Percentiles rank a stretch among this genome's conserved stretches.
These are phyloP conservation scores for Crinitomyces ghanaensis DNA, from an alignment of 805 yeast species.

Conservation along the genomic window DNA sequence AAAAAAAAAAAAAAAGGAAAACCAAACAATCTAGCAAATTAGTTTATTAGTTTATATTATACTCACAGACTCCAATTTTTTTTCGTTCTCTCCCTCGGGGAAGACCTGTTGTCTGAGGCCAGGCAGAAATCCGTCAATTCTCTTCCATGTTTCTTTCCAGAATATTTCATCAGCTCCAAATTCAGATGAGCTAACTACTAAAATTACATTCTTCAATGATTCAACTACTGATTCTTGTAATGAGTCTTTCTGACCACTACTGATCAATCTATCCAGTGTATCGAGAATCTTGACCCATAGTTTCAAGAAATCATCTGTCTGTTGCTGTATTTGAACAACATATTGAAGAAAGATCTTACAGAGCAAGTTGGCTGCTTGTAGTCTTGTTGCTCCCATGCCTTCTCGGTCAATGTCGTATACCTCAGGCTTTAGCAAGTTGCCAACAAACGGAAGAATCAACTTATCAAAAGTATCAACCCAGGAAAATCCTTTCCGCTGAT, in stretches of 20 bases:
- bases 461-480: constrained; percentile 46
- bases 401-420: constrained; percentile 45
- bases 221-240: constrained; percentile 30
- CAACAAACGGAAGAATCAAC: constrained; percentile 64
- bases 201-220: constrained; percentile 30
- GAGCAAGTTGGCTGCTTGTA: constrained; percentile 53
- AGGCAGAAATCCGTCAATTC: constrained; percentile 29
- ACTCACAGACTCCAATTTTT: too few relatives aligned
- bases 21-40: too few relatives aligned
- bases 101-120: constrained; percentile 19
- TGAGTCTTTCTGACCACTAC: constrained; percentile 28
- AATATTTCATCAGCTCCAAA: constrained; percentile 24
- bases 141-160: constrained; percentile 29
- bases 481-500: constrained; percentile 10
- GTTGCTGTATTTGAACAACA: constrained; percentile 24
- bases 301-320: constrained; percentile 18
- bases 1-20: too few relatives aligned
- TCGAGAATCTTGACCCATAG: constrained; percentile 29
- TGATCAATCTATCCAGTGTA: constrained; percentile 29
- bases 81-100: constrained; percentile 5
- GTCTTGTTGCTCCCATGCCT: constrained; percentile 56
- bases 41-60: too few relatives aligned
- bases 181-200: constrained; percentile 28
- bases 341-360: constrained; percentile 53
- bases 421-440: constrained; percentile 56